Conservation (phyloP, 768 basidiomycete genomes). For the Mrakia frigida region DNA sequence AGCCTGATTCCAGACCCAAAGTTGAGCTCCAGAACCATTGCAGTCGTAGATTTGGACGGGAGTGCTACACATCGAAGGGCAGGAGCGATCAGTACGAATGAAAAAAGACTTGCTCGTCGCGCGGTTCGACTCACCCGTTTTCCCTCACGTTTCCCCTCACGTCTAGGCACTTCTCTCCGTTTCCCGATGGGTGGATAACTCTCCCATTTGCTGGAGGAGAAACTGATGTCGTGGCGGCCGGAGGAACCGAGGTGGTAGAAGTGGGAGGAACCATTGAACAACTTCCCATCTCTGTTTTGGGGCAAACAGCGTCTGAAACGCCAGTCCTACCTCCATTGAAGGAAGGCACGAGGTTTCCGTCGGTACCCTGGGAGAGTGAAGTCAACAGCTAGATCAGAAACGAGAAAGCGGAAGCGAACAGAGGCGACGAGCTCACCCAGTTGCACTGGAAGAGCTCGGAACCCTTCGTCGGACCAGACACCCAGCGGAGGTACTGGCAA, state of each 20-base stretch:
- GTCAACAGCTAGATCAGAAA: not conserved
- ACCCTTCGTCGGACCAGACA: not conserved
- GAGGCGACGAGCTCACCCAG: not conserved
- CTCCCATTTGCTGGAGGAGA: not conserved
- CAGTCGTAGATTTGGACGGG: constrained; percentile 21
- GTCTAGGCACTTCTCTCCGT: not conserved
- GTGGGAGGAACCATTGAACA: not conserved
- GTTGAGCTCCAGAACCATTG: not conserved
- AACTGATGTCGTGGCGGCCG: no score
- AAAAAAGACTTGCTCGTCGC: not conserved
- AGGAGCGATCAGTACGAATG: not conserved
- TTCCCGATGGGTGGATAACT: not conserved
- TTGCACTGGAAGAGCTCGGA: not conserved
- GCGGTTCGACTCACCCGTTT: constrained; percentile 1
- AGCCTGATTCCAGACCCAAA: constrained; percentile 1
- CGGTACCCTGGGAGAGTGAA: not conserved
- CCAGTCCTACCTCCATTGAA: not conserved
- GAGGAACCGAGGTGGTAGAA: no score
- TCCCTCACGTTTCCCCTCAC: not conserved
- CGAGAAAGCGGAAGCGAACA: not conserved
- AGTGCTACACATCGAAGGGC: not conserved
- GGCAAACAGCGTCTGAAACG: not conserved
- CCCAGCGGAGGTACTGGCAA: not conserved
- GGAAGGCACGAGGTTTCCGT: not conserved
- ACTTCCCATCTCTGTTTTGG: not conserved